Conservation (phyloP, 108 stramenopile species). For the Cyclotella atomus region DNA sequence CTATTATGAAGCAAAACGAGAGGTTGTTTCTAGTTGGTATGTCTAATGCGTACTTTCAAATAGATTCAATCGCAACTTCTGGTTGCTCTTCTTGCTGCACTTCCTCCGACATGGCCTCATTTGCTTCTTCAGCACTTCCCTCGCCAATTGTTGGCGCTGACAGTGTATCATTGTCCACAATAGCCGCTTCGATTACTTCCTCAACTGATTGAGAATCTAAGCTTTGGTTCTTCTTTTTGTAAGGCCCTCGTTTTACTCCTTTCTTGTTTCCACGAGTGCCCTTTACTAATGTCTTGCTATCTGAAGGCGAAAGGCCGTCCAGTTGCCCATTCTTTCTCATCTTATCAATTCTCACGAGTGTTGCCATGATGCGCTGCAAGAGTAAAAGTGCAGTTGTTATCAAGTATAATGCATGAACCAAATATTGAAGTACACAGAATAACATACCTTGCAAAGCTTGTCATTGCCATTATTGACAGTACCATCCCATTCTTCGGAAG, state of each 20-base stretch:
- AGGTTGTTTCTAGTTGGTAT: no score
- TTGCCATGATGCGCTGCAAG: slow-evolving; percentile 14
- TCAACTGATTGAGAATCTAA: background rate
- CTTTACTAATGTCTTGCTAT: background rate
- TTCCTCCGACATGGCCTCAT: background rate
- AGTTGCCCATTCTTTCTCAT: background rate
- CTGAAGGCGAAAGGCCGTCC: background rate
- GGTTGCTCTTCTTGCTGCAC: background rate
- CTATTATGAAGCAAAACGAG: background rate
- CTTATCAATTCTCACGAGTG: background rate
- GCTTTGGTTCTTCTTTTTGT: slow-evolving; percentile 2
- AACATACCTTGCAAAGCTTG: slow-evolving; percentile 2
- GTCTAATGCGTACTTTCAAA: background rate
- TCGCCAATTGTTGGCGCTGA: background rate
- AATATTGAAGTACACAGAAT: background rate
- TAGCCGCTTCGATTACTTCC: background rate
- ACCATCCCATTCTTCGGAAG: slow-evolving; percentile 6
- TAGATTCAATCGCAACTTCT: background rate
- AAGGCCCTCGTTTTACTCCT: slow-evolving; percentile 5
- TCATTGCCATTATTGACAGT: background rate
- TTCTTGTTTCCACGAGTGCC: slow-evolving; percentile 4
- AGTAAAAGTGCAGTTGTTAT: background rate
- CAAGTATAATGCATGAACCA: background rate
- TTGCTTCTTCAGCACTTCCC: background rate
- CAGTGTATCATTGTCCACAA: background rate